Evolutionary conservation across 2,329 filamentous ascomycete genomes (phyloP).

Genomic region (Nothophaeocryptopus gaeumannii): DNA sequence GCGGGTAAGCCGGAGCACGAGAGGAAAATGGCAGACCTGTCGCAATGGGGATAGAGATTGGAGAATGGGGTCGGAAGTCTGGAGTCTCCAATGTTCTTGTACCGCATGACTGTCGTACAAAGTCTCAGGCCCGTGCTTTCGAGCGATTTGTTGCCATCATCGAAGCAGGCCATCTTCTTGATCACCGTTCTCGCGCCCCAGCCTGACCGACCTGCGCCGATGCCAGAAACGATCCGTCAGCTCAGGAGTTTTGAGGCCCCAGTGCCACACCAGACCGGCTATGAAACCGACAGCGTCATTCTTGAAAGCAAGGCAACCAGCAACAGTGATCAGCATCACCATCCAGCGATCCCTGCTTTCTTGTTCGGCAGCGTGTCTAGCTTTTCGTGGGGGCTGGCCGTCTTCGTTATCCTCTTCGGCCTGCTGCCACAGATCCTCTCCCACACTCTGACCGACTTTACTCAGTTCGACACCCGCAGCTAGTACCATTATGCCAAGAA

Average conservation of each 20-base stretch:
- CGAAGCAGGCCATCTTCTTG: slow-evolving; percentile 16
- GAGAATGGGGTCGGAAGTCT: too few relatives aligned
- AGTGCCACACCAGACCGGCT: slow-evolving; percentile 77
- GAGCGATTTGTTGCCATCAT: not conserved
- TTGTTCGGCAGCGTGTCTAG: slow-evolving; percentile 59
- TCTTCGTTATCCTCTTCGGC: slow-evolving; percentile 35
- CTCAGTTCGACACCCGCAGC: slow-evolving; percentile 85
- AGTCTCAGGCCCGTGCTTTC: too few relatives aligned
- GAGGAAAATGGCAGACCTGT: too few relatives aligned
- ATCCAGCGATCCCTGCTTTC: slow-evolving; percentile 76
- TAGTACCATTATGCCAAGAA: slow-evolving; percentile 85
- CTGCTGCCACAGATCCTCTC: slow-evolving; percentile 59
- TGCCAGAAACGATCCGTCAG: slow-evolving; percentile 15
- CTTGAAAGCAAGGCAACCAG: slow-evolving; percentile 76
- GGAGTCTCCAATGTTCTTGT: too few relatives aligned
- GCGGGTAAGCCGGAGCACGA: too few relatives aligned
- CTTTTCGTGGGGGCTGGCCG: slow-evolving; percentile 38
- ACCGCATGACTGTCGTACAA: too few relatives aligned
- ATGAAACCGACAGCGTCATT: slow-evolving; percentile 88
- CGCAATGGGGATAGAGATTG: too few relatives aligned
- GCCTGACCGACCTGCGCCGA: slow-evolving; percentile 19
- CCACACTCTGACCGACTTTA: slow-evolving; percentile 78
- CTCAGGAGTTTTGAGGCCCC: slow-evolving; percentile 51
- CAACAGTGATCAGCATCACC: slow-evolving; percentile 86
- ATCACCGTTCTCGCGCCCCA: slow-evolving; percentile 13